Percentiles rank a stretch among this genome's conserved stretches.
Evolutionary conservation across 495 filamentous ascomycete genomes (phyloP).

Genomic region (Oidiodendron maius): DNA sequence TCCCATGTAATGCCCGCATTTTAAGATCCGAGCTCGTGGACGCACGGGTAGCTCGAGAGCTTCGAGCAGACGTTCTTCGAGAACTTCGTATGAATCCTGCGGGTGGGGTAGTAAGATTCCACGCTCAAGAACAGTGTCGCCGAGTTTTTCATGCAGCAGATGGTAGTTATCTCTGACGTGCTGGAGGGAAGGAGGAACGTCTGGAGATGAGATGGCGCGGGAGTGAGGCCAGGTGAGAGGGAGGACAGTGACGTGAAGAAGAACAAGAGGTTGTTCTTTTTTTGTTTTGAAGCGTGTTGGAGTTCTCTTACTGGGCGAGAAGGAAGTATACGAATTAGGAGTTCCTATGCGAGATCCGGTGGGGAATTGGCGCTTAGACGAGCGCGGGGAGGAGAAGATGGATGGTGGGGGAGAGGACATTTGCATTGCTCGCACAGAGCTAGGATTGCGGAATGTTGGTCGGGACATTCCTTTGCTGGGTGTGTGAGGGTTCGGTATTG

Average conservation of each 20-base stretch:
- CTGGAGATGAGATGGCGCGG: constrained; percentile 32
- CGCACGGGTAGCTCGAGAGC: constrained; percentile 67
- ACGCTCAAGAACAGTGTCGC: constrained; percentile 73
- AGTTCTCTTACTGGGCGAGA: constrained; percentile 32
- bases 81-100: constrained; percentile 79
- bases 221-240: constrained; percentile 67
- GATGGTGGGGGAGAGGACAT: constrained; percentile 61
- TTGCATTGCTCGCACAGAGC: constrained; percentile 71
- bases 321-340: constrained; percentile 38
- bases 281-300: constrained; percentile 37
- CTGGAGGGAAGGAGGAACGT: constrained; percentile 49
- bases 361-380: constrained; percentile 34
- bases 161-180: constrained; percentile 66
- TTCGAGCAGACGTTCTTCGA: constrained; percentile 90
- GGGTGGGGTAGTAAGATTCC: constrained; percentile 87
- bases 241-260: constrained; percentile 82
- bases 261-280: constrained; percentile 63
- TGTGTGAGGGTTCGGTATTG: constrained; percentile 20
- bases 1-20: constrained; percentile 71
- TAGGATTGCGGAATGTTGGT: constrained; percentile 61
- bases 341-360: constrained; percentile 42
- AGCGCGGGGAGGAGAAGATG: constrained; percentile 42
- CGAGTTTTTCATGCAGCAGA: constrained; percentile 66
- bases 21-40: constrained; percentile 58
- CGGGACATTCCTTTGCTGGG: constrained; percentile 26